Evolutionary conservation across 106 monocot genomes (phyloP).

Genomic region (Triglochin maritima): DNA sequence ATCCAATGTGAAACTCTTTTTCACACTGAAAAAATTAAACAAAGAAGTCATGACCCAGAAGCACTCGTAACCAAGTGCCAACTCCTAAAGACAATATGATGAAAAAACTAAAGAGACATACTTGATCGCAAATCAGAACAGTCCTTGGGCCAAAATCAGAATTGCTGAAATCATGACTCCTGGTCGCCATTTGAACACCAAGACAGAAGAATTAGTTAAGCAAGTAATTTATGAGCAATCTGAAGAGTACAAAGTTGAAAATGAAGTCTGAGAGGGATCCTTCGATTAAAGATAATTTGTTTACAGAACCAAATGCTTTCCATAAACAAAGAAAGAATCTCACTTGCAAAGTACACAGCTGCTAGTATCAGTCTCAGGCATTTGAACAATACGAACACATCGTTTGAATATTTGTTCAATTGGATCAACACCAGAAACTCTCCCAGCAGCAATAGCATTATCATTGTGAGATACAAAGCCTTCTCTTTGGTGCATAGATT

Average conservation of each 20-base stretch:
- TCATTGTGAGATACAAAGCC: constrained; percentile 16
- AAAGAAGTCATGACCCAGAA: background rate
- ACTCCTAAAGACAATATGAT: background rate
- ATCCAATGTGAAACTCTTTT: constrained; percentile 95
- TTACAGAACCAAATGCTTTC: background rate
- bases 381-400: constrained; percentile 65
- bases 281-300: too few relatives aligned
- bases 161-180: constrained; percentile 62
- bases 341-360: constrained; percentile 83
- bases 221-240: too few relatives aligned
- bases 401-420: constrained; percentile 64
- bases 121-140: constrained; percentile 90
- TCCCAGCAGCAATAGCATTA: constrained; percentile 91
- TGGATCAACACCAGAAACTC: constrained; percentile 77
- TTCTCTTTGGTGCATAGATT: constrained; percentile 27
- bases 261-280: too few relatives aligned
- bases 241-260: too few relatives aligned
- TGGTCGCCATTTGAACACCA: constrained; percentile 17
- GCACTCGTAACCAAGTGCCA: background rate
- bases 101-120: constrained; percentile 12
- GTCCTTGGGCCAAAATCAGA: constrained; percentile 66
- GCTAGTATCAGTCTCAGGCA: constrained; percentile 42
- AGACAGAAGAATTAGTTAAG: too few relatives aligned
- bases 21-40: constrained; percentile 49
- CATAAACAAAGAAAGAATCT: background rate